These are phyloP conservation scores for Kalanchoe fedtschenkoi DNA, from an alignment of 164 flowering plant genomes.

Conservation along the genomic window DNA sequence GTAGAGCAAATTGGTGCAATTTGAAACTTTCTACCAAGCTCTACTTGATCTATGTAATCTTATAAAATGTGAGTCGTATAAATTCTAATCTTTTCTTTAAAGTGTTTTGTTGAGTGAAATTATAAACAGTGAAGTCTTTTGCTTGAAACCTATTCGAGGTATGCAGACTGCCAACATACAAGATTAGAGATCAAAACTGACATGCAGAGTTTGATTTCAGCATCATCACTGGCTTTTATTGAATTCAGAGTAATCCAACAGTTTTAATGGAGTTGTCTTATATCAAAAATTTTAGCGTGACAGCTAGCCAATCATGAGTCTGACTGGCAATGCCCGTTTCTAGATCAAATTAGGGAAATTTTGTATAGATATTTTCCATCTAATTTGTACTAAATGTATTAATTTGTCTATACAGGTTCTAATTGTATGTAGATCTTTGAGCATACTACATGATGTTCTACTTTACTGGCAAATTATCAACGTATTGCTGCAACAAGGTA, in stretches of 20 bases:
- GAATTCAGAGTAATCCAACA: neutral
- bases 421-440: constrained; percentile 44
- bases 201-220: neutral
- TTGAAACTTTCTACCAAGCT: constrained; percentile 44
- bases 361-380: neutral
- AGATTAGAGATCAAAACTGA: neutral
- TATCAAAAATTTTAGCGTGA: too few relatives aligned
- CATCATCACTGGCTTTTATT: too few relatives aligned
- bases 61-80: constrained; percentile 63
- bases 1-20: constrained; percentile 40
- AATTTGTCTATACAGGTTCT: constrained; percentile 34
- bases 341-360: neutral
- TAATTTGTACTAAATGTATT: neutral
- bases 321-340: neutral
- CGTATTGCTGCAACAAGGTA: constrained; percentile 36
- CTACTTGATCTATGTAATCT: constrained; percentile 53
- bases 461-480: constrained; percentile 20
- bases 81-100: too few relatives aligned
- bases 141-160: neutral
- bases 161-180: neutral
- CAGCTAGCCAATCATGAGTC: neutral
- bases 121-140: too few relatives aligned
- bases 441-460: constrained; percentile 42
- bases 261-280: neutral
- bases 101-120: too few relatives aligned